A percentile compares a stretch with the other conserved stretches of the same genome.
Conservation (phyloP, 2,329 filamentous ascomycete species). For the Colletotrichum sublineola region DNA sequence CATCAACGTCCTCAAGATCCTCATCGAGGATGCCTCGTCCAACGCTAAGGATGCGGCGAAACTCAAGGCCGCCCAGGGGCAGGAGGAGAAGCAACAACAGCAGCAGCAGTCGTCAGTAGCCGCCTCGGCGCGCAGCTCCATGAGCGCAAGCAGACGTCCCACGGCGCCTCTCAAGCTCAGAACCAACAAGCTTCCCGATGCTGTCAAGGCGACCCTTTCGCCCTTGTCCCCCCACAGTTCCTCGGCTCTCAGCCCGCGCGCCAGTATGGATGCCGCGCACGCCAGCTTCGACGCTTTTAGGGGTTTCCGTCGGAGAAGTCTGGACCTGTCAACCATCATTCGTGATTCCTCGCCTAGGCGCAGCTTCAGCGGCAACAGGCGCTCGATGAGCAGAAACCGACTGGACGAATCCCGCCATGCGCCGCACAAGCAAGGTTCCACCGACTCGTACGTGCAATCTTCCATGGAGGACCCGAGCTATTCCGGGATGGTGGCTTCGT, state of each 20-base stretch:
- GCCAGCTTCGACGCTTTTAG: conserved; percentile 68
- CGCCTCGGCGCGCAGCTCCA: conserved; percentile 43
- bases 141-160: conserved; percentile 35
- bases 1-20: conserved; percentile 79
- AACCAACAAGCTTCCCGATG: conserved; percentile 63
- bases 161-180: conserved; percentile 49
- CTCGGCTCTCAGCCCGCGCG: conserved; percentile 64
- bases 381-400: conserved; percentile 64
- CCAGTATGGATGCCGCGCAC: conserved; percentile 66
- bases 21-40: conserved; percentile 74
- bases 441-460: conserved; percentile 80
- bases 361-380: conserved; percentile 73
- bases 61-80: conserved; percentile 22
- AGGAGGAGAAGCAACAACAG: conserved; percentile 4
- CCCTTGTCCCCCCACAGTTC: conserved; percentile 62
- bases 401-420: conserved; percentile 59
- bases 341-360: conserved; percentile 62
- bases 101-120: neutral
- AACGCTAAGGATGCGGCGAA: conserved; percentile 43
- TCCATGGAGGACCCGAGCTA: conserved; percentile 80
- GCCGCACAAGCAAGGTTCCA: conserved; percentile 71
- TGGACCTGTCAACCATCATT: conserved; percentile 62
- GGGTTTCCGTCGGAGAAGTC: conserved; percentile 62
- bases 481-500: conserved; percentile 77
- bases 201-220: conserved; percentile 72